phyloP scores from a whole-genome alignment of 2,329 filamentous ascomycete genomes.

The Exophiala calicioides region DNA sequence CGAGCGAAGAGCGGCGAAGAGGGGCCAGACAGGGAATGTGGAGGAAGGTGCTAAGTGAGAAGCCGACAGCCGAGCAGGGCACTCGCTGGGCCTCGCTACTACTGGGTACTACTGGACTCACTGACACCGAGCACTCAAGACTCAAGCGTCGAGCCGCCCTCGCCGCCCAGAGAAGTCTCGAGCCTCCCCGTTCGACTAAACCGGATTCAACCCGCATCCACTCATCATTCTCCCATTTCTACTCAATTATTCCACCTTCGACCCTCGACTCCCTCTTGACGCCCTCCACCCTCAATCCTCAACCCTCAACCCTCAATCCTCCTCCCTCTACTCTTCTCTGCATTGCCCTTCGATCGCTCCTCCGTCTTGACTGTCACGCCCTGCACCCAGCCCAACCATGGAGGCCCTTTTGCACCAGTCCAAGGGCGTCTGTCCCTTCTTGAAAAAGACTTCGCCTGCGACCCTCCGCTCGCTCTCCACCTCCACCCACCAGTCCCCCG shows the following conservation, averaged over 20 bases:
- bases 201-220: too few species aligned
- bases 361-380: background rate
- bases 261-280: too few species aligned
- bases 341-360: background rate
- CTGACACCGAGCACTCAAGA: too few species aligned
- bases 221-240: background rate
- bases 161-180: too few species aligned
- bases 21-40: too few species aligned
- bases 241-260: background rate
- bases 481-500: constrained; percentile 65
- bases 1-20: too few species aligned
- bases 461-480: constrained; percentile 84
- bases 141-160: too few species aligned
- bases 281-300: background rate
- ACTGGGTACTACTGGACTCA: too few species aligned
- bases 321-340: background rate
- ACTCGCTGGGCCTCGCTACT: too few species aligned
- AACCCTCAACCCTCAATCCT: background rate
- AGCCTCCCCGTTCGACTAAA: too few species aligned
- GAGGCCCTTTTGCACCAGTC: constrained; percentile 93
- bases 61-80: too few species aligned
- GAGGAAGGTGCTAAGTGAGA: too few species aligned
- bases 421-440: constrained; percentile 94
- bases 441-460: constrained; percentile 90
- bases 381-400: constrained; percentile 56